Evolutionary conservation across 2,329 filamentous ascomycete genomes (phyloP).

Genomic region (Onygenales sp.): DNA sequence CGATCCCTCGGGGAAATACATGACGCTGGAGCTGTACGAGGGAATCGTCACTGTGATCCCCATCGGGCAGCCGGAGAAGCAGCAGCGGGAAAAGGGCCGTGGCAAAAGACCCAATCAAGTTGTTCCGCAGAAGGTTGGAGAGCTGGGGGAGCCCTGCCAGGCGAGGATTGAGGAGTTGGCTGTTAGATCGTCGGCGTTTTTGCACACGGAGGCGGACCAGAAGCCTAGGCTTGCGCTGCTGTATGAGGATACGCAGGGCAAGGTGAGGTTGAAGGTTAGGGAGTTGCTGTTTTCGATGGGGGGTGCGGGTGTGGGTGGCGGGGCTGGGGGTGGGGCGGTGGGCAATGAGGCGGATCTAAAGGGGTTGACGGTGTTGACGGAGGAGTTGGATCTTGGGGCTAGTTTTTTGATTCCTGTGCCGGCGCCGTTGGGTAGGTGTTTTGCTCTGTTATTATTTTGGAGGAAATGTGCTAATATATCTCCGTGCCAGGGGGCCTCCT

Average conservation of each 20-base stretch:
- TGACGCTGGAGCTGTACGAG: slow-evolving; percentile 60
- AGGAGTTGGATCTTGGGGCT: slow-evolving; percentile 50
- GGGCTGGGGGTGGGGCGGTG: slow-evolving; percentile 35
- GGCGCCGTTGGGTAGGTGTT: slow-evolving; percentile 40
- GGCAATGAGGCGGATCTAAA: slow-evolving; percentile 43
- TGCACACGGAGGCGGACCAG: slow-evolving; percentile 44
- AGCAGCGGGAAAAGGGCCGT: slow-evolving; percentile 25
- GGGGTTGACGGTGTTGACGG: slow-evolving; percentile 40
- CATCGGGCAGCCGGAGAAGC: slow-evolving; percentile 33
- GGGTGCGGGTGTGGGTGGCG: slow-evolving; percentile 34
- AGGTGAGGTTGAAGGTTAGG: slow-evolving; percentile 45
- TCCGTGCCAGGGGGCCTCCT: slow-evolving; percentile 53
- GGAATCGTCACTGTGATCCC: slow-evolving; percentile 58
- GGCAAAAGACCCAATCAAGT: slow-evolving; percentile 6
- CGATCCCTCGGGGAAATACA: slow-evolving; percentile 64
- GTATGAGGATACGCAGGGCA: slow-evolving; percentile 53
- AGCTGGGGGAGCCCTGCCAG: slow-evolving; percentile 52
- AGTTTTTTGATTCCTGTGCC: slow-evolving; percentile 54
- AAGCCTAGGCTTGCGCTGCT: slow-evolving; percentile 55
- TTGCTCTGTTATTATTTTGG: not conserved
- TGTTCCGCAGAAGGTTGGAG: slow-evolving; percentile 31
- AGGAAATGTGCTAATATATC: no score
- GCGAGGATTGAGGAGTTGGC: slow-evolving; percentile 58
- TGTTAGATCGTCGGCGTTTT: slow-evolving; percentile 56
- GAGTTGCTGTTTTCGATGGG: slow-evolving; percentile 43